Percentiles rank a stretch among this genome's conserved stretches.
Conservation (phyloP, 192 early-diverging fungal genomes). For the Coemansia sp. region DNA sequence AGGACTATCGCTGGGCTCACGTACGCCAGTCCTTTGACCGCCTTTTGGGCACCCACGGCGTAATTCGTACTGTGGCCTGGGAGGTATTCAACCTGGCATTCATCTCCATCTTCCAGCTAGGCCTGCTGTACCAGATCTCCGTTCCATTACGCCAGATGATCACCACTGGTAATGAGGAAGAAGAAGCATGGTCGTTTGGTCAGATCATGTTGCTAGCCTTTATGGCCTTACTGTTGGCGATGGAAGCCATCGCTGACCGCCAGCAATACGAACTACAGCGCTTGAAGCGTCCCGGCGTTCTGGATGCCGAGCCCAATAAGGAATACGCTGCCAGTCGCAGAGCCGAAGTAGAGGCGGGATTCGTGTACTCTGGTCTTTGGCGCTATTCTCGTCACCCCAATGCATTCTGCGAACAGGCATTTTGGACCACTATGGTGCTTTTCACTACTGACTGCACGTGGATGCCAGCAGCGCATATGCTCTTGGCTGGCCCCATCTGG, state of each 20-base stretch:
- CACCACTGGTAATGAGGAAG: background rate
- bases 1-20: conserved; percentile 79
- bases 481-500: conserved; percentile 54
- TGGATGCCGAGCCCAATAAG: background rate
- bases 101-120: conserved; percentile 72
- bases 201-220: conserved; percentile 52
- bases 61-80: conserved; percentile 54
- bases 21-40: conserved; percentile 26
- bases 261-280: conserved; percentile 81
- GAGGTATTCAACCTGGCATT: conserved; percentile 69
- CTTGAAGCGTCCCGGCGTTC: conserved; percentile 22
- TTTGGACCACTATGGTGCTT: conserved; percentile 56
- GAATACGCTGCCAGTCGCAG: background rate
- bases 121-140: conserved; percentile 57
- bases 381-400: conserved; percentile 79
- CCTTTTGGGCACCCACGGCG: background rate
- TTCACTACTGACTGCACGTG: conserved; percentile 1
- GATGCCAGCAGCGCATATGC: conserved; percentile 55
- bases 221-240: conserved; percentile 53
- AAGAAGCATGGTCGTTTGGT: conserved; percentile 25
- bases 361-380: conserved; percentile 74
- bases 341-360: conserved; percentile 62
- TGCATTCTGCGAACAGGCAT: conserved; percentile 74
- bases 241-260: conserved; percentile 75
- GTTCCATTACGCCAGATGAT: conserved; percentile 18